Percentiles rank a stretch among this genome's conserved stretches.
These are phyloP conservation scores for Penicillium sp. DNA, from an alignment of 2,329 filamentous ascomycete species.

Conservation along the genomic window DNA sequence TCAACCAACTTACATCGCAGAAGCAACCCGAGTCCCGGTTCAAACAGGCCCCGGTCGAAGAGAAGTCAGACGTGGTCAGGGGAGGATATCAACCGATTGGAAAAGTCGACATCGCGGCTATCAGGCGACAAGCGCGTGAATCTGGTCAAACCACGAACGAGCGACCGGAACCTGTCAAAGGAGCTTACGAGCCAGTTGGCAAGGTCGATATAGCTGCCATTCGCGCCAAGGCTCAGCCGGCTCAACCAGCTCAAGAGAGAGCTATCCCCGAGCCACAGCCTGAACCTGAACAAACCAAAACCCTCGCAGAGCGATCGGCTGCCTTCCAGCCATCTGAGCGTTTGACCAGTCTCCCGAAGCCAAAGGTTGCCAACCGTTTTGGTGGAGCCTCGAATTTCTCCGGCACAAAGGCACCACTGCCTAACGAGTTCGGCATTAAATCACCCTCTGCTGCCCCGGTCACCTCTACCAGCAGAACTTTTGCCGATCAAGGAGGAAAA, in stretches of 20 bases:
- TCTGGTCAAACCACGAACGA: conserved; percentile 60
- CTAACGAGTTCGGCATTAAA: conserved; percentile 63
- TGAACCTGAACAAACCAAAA: conserved; percentile 52
- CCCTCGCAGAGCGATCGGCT: conserved; percentile 70
- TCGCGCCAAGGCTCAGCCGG: conserved; percentile 72
- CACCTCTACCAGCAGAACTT: conserved; percentile 81
- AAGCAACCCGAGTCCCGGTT: conserved; percentile 49
- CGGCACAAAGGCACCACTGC: conserved; percentile 84
- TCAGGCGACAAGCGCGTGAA: conserved; percentile 70
- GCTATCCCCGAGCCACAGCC: conserved; percentile 44
- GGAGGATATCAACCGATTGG: conserved; percentile 91
- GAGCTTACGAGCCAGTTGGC: conserved; percentile 88
- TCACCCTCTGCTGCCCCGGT: conserved; percentile 59
- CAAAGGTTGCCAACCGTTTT: conserved; percentile 90
- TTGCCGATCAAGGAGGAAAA: conserved; percentile 91
- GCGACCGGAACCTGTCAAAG: conserved; percentile 79
- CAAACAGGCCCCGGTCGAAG: conserved; percentile 36
- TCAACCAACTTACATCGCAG: conserved; percentile 76
- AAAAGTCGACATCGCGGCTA: conserved; percentile 94
- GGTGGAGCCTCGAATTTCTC: conserved; percentile 67
- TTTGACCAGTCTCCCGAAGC: conserved; percentile 83
- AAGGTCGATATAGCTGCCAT: conserved; percentile 98
- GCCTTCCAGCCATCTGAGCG: conserved; percentile 70
- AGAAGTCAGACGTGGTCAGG: conserved; percentile 63
- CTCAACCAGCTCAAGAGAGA: conserved; percentile 64